Conservation (phyloP, 768 basidiomycete genomes). For the Sarcodon sp. region DNA sequence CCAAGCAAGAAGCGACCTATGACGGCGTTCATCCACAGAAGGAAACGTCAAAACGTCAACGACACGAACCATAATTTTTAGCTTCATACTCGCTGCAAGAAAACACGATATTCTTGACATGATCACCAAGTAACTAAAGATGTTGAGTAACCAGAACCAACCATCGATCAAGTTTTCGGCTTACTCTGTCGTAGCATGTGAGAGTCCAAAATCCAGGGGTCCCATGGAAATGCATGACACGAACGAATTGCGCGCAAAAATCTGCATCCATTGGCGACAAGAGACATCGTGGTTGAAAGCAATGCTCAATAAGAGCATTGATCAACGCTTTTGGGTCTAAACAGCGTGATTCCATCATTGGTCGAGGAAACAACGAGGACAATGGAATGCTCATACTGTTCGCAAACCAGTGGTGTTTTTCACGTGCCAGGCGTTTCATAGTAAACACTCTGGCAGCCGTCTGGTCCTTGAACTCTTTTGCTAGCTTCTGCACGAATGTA, state of each 20-base stretch:
- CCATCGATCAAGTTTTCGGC: conserved; percentile 2
- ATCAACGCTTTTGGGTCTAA: conserved; percentile 26
- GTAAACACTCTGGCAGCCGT: conserved; percentile 60
- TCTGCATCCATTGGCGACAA: conserved; percentile 97
- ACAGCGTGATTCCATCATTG: not conserved
- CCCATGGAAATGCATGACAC: conserved; percentile 76
- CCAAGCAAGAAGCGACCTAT: conserved; percentile 80
- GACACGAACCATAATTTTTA: conserved; percentile 70
- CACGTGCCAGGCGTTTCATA: conserved; percentile 60
- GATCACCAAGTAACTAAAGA: conserved; percentile 70
- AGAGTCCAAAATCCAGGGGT: conserved; percentile 83
- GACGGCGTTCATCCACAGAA: not conserved
- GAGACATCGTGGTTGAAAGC: conserved; percentile 83
- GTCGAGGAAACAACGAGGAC: conserved; percentile 1
- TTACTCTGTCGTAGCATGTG: conserved; percentile 72
- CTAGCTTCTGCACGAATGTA: conserved; percentile 40
- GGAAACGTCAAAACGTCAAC: not conserved
- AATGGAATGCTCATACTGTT: conserved; percentile 26
- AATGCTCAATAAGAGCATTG: conserved; percentile 70
- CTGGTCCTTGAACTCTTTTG: conserved; percentile 68
- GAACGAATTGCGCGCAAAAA: conserved; percentile 86
- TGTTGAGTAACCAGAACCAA: not conserved
- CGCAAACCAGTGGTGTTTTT: conserved; percentile 78
- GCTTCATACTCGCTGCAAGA: conserved; percentile 96
- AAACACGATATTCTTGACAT: conserved; percentile 75